Conservation (phyloP, 163 green algal species). For the Chlorella variabilis region DNA sequence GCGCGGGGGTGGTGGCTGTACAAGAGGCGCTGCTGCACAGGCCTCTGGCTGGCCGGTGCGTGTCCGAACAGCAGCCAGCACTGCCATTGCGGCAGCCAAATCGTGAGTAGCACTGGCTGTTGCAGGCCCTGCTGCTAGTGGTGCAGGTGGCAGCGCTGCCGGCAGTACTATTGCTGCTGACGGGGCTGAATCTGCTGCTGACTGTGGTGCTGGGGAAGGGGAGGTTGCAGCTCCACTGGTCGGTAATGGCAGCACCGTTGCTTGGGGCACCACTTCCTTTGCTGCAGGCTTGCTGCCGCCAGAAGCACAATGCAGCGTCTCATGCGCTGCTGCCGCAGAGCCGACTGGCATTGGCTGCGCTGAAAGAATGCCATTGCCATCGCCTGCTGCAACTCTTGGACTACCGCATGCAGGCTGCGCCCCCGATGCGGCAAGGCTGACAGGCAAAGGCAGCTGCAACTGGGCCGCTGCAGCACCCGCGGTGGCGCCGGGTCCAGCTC, state of each 20-base stretch:
- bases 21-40: background rate
- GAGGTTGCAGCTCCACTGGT: too few species aligned
- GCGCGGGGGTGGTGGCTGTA: background rate
- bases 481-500: too few species aligned
- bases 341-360: too few species aligned
- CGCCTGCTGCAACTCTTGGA: background rate
- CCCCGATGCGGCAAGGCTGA: background rate
- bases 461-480: background rate
- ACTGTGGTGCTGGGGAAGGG: too few species aligned
- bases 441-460: background rate
- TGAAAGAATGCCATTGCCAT: too few species aligned
- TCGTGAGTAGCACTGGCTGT: background rate
- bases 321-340: too few species aligned
- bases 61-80: conserved; percentile 18
- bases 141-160: background rate
- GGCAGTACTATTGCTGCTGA: background rate
- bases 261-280: too few species aligned
- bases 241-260: too few species aligned
- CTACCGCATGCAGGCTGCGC: background rate
- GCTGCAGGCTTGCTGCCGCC: too few species aligned
- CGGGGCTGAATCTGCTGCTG: background rate
- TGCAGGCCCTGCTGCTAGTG: background rate
- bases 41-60: background rate
- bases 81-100: conserved; percentile 3
- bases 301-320: too few species aligned